Conservation (phyloP, 2,329 filamentous ascomycete genomes). For the Ophiobolus disseminans region DNA sequence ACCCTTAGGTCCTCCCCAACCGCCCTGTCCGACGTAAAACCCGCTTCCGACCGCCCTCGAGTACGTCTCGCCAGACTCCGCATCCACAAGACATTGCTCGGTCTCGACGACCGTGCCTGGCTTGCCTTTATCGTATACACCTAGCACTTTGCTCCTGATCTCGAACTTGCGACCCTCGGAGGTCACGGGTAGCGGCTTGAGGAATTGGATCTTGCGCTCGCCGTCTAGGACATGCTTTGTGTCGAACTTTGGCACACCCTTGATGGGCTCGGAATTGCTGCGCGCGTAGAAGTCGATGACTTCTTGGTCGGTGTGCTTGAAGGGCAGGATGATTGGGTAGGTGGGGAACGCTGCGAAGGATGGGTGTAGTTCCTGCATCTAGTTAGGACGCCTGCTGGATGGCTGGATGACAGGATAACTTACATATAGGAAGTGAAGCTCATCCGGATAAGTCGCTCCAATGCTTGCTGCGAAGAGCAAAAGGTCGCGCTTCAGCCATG, state of each 20-base stretch:
- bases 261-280: conserved; percentile 71
- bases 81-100: conserved; percentile 78
- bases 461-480: conserved; percentile 92
- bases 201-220: conserved; percentile 78
- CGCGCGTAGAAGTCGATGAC: conserved; percentile 84
- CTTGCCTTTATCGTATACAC: conserved; percentile 90
- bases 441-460: conserved; percentile 76
- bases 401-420: conserved; percentile 43
- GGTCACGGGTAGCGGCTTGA: conserved; percentile 75
- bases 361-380: conserved; percentile 78
- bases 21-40: conserved; percentile 82
- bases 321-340: conserved; percentile 82
- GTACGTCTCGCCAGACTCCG: conserved; percentile 72
- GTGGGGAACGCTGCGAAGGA: conserved; percentile 89
- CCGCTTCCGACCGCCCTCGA: conserved; percentile 70
- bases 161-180: conserved; percentile 78
- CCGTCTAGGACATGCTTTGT: conserved; percentile 78
- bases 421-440: conserved; percentile 93
- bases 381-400: too few relatives aligned
- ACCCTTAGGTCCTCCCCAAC: conserved; percentile 91
- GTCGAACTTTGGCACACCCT: conserved; percentile 79
- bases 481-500: conserved; percentile 87
- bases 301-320: conserved; percentile 78
- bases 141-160: conserved; percentile 76
- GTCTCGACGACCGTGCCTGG: conserved; percentile 82